A percentile compares a stretch with the other conserved stretches of the same genome.
phyloP scores from a whole-genome alignment of 2,329 filamentous ascomycete species.

The Mycosphaerella arachidis region DNA sequence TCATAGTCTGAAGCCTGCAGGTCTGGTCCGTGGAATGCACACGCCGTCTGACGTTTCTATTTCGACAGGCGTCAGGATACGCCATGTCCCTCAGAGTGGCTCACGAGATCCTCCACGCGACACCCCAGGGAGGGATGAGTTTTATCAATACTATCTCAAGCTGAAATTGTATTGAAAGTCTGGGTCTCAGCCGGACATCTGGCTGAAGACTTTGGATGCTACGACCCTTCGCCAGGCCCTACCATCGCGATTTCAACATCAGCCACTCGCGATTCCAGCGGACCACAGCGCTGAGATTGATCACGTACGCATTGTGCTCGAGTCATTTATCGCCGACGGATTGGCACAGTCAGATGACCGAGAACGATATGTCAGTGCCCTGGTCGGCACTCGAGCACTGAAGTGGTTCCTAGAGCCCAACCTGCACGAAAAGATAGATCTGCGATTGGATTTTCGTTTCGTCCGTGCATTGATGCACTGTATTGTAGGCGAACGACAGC shows the following conservation, averaged over 20 bases:
- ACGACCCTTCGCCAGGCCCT: not conserved
- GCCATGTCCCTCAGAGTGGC: not conserved
- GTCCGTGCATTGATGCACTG: not conserved
- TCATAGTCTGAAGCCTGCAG: not conserved
- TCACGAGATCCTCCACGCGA: not conserved
- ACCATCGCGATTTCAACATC: not conserved
- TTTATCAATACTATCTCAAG: not conserved
- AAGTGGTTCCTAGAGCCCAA: not conserved
- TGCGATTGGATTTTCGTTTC: not conserved
- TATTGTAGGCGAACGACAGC: not conserved
- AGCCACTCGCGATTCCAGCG: not conserved
- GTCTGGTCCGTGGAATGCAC: not conserved
- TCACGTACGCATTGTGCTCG: not conserved
- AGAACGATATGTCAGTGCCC: not conserved
- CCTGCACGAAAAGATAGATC: not conserved
- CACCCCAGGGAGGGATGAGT: not conserved
- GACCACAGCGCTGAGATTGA: not conserved
- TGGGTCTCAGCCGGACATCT: not conserved
- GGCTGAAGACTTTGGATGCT: not conserved
- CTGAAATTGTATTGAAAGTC: not conserved
- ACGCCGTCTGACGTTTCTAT: not conserved
- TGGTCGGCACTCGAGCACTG: not conserved
- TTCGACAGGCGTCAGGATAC: not conserved
- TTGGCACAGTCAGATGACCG: not conserved
- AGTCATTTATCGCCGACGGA: not conserved